Evolutionary conservation across 257 asterid species (phyloP), one percentile per base, ranked within the genome.

Genomic region (Solanum bukasovii): DNA sequence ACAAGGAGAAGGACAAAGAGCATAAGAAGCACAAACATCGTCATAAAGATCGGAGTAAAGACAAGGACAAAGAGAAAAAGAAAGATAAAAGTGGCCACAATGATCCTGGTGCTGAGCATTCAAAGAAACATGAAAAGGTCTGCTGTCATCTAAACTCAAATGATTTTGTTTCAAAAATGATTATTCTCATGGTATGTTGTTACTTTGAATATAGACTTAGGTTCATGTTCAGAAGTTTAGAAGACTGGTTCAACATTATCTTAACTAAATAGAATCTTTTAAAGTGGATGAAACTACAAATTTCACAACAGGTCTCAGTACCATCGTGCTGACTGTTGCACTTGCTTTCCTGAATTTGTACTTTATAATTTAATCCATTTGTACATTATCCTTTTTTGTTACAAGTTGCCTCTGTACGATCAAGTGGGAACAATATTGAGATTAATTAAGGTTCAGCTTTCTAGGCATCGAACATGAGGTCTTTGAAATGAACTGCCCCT

Each of bases 1-100:
- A 93, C 70, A 95, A 89, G 89, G 95, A 95, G 78, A 93, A 90
- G 87, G 98, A 96, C 88, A 94, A 92, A 91, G 98, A 95, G 92
- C 98, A 94, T 90, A 94, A 96, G 92, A 97, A 93, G 96, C 98
- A 97, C 91, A 96, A 93, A 88, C 99, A 93, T 90, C 99, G 96
- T 87, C 99, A 97, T 90, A 97, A 97, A 90, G 98, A 97, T 89
- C 98, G 98, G 81, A 94, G 95, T 90, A 96, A 96, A 90, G 98
- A 96, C 90, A 96, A 94, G 92, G 99, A 96, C 94, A 96, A 96
- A 93, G 98, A 97, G 92, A 96, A 93, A 93, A 95, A 93, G 92
- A 97, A 94, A 84, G 98, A 95, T 77, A 97, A 92, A 92, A 91
- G 93, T 88, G 92, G 95, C 89, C 95, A 92, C 91, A 95, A 92